Base-by-base conservation (phyloP, 805 yeast species). In the Myxozyma sirexii region DNA sequence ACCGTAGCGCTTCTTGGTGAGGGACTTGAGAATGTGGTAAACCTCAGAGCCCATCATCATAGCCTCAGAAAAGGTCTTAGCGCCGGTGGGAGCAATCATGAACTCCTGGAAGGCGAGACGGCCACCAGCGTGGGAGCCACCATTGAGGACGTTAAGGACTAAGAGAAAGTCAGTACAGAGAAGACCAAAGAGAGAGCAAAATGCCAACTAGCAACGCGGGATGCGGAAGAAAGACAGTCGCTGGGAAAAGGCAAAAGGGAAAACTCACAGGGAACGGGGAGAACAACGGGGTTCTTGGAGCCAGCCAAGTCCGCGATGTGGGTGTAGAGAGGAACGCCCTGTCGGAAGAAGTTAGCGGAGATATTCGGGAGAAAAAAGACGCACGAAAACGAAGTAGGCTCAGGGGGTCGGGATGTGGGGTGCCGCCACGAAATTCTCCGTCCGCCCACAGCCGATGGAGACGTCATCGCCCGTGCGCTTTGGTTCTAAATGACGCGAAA, bases 91-190 rank as follows among this genome's bases (percentile, higher is more conserved):
- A 67, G 89, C 98, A 80, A 93, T 90, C 98, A 93, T 94, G 84
- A 93, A 93, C 84, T 93, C 99, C 84, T 93, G 99, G 87, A 93
- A 85, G 73, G 99, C 99, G 70, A 93, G 83, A 76, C 93, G 87
- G 82, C 99, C 99, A 83, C 99, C 99, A 75, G 99, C 99, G 82
- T 93, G 99, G 75, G 96, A 88, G 80, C 99, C 99, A 84, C 99
- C 99, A 87, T 93, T 93, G 79, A 93, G 84, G 69, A 93, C 99
- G 82, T 93, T 93, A 82, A 90, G 94, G 96, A 94, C 63, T 61
- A 29, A n/a, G 23, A 8, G 88, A 35, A 21, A 17, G 33, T 29
- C 12, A n/a, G 41, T 21, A 47, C 27, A 35, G 41, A 38, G 4
- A 6, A 10, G 19, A 24, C n/a, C n/a, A n/a, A n/a, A n/a, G n/a